phyloP scores from a whole-genome alignment of 768 basidiomycete species.

The Serendipita sp. region DNA sequence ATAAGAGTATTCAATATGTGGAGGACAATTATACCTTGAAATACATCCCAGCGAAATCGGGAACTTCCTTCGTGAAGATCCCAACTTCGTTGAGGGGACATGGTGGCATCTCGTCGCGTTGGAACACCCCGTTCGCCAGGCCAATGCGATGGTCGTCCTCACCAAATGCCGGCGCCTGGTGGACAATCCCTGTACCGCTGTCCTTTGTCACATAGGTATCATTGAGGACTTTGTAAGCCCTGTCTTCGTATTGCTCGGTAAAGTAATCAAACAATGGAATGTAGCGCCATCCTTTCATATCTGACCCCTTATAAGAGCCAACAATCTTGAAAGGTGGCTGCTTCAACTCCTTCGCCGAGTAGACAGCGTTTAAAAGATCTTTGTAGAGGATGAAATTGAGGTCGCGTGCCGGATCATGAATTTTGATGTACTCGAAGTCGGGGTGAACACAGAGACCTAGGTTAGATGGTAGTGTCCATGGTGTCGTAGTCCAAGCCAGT shows the following conservation, averaged over 20 bases:
- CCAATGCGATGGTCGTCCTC: slow-evolving; percentile 97
- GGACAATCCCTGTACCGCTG: slow-evolving; percentile 95
- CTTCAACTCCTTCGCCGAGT: slow-evolving; percentile 72
- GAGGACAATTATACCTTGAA: slow-evolving; percentile 48
- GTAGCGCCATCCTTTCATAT: slow-evolving; percentile 95
- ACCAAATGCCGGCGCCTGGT: slow-evolving; percentile 96
- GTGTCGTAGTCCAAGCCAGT: slow-evolving; percentile 97
- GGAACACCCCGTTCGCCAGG: slow-evolving; percentile 66
- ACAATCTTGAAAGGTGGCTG: slow-evolving; percentile 92
- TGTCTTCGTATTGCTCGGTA: slow-evolving; percentile 84
- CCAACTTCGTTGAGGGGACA: slow-evolving; percentile 89
- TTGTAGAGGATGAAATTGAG: slow-evolving; percentile 89
- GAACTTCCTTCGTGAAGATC: slow-evolving; percentile 72
- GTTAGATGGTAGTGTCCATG: slow-evolving; percentile 96
- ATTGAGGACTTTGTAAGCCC: slow-evolving; percentile 72
- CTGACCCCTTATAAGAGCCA: slow-evolving; percentile 70
- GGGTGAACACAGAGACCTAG: slow-evolving; percentile 92
- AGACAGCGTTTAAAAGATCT: slow-evolving; percentile 65
- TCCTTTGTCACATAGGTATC: slow-evolving; percentile 89
- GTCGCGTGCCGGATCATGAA: slow-evolving; percentile 74
- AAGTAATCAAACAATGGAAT: slow-evolving; percentile 94
- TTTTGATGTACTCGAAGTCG: slow-evolving; percentile 90
- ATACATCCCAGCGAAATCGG: slow-evolving; percentile 74
- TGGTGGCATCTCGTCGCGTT: slow-evolving; percentile 81
- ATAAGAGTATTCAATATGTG: neutral